These are phyloP conservation scores for Leucosporidium creatinivorum DNA, from an alignment of 768 basidiomycete species.

Conservation along the genomic window DNA sequence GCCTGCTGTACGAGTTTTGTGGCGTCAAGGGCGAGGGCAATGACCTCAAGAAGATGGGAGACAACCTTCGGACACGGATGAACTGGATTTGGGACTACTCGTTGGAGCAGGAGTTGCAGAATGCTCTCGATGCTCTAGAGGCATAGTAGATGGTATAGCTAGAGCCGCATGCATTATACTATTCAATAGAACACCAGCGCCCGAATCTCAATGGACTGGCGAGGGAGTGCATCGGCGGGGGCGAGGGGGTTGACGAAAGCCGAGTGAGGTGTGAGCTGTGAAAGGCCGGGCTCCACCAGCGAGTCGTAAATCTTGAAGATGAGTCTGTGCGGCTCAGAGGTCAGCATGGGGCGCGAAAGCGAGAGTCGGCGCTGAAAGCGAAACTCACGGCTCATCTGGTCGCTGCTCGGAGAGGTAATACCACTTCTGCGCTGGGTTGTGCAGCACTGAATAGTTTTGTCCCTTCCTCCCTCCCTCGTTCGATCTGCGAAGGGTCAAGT, in stretches of 20 bases:
- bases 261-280: constrained; percentile 58
- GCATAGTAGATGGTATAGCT: background rate
- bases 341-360: background rate
- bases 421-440: constrained; percentile 51
- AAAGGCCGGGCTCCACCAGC: constrained; percentile 43
- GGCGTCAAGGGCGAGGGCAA: constrained; percentile 3
- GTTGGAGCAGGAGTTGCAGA: background rate
- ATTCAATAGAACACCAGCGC: constrained; percentile 45
- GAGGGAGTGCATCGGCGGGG: constrained; percentile 48
- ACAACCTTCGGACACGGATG: constrained; percentile 9
- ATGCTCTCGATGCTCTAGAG: background rate
- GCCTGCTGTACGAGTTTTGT: constrained; percentile 37
- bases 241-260: constrained; percentile 55
- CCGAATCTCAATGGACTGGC: constrained; percentile 49
- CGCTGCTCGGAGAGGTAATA: constrained; percentile 48
- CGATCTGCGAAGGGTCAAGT: background rate
- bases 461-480: constrained; percentile 52
- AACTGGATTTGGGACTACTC: constrained; percentile 22
- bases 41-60: constrained; percentile 11
- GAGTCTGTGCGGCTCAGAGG: constrained; percentile 35
- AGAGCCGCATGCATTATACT: background rate
- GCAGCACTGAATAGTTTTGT: constrained; percentile 50
- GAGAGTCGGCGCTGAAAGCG: background rate
- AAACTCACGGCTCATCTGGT: constrained; percentile 43
- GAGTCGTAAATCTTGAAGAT: constrained; percentile 47